These are phyloP conservation scores for Crepidotus variabilis DNA, from an alignment of 768 basidiomycete genomes.

Conservation along the genomic window DNA sequence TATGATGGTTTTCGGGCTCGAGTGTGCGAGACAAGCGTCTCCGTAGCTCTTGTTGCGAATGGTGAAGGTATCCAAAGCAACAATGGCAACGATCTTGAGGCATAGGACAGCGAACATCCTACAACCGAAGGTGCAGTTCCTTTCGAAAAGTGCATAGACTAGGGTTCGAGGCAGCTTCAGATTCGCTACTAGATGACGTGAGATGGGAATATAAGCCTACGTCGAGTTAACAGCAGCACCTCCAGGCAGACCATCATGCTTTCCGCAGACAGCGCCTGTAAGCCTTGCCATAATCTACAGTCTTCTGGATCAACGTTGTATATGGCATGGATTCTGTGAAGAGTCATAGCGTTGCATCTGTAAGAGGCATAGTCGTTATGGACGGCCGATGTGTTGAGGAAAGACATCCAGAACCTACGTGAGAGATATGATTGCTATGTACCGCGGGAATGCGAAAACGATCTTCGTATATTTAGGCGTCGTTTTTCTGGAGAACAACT, in stretches of 20 bases:
- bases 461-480: neutral
- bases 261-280: neutral
- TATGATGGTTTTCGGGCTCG: neutral
- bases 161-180: neutral
- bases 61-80: neutral
- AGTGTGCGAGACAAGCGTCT: neutral
- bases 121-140: neutral
- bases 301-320: neutral
- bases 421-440: neutral
- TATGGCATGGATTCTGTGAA: neutral
- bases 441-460: neutral
- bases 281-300: constrained; percentile 2
- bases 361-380: neutral
- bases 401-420: neutral
- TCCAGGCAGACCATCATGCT: neutral
- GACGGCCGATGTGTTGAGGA: neutral
- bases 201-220: neutral
- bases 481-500: neutral
- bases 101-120: neutral
- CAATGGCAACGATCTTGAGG: neutral
- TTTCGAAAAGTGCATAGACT: constrained; percentile 1
- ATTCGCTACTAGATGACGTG: neutral
- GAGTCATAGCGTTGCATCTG: neutral
- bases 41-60: neutral
- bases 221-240: neutral